These are phyloP conservation scores for Gossypium trilobum DNA, from an alignment of 441 rosid genomes.

Conservation along the genomic window DNA sequence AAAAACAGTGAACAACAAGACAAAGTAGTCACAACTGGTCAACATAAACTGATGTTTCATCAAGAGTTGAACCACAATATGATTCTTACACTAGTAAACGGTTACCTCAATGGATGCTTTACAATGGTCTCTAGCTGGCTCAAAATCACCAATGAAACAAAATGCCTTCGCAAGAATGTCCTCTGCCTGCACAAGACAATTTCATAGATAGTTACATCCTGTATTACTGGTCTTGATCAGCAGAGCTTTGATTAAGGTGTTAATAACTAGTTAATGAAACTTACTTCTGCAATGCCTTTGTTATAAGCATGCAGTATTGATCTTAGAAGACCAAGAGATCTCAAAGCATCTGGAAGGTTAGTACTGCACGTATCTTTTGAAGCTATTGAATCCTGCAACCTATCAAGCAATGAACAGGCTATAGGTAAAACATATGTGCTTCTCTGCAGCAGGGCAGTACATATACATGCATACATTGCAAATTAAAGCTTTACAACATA, in stretches of 20 bases:
- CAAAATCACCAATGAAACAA: slow-evolving; percentile 49
- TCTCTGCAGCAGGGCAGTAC: background rate
- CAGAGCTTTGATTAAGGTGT: background rate
- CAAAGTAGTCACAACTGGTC: background rate
- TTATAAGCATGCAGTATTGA: slow-evolving; percentile 56
- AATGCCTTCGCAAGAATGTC: slow-evolving; percentile 65
- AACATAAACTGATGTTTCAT: background rate
- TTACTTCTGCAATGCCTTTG: slow-evolving; percentile 72
- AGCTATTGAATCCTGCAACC: slow-evolving; percentile 44
- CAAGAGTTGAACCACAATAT: background rate
- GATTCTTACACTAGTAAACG: background rate
- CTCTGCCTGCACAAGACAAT: slow-evolving; percentile 41
- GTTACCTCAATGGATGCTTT: slow-evolving; percentile 58
- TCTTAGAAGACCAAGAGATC: slow-evolving; percentile 44
- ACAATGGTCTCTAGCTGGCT: slow-evolving; percentile 53
- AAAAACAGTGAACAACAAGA: background rate
- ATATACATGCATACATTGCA: background rate
- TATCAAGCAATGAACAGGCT: slow-evolving; percentile 23
- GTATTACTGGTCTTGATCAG: background rate
- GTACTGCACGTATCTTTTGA: slow-evolving; percentile 28
- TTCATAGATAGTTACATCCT: background rate
- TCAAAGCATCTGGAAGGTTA: slow-evolving; percentile 39
- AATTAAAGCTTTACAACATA: background rate
- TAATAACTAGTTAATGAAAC: slow-evolving; percentile 19
- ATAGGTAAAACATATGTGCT: background rate